phyloP scores from a whole-genome alignment of 768 basidiomycete species.

The Hygrocybe punicea region DNA sequence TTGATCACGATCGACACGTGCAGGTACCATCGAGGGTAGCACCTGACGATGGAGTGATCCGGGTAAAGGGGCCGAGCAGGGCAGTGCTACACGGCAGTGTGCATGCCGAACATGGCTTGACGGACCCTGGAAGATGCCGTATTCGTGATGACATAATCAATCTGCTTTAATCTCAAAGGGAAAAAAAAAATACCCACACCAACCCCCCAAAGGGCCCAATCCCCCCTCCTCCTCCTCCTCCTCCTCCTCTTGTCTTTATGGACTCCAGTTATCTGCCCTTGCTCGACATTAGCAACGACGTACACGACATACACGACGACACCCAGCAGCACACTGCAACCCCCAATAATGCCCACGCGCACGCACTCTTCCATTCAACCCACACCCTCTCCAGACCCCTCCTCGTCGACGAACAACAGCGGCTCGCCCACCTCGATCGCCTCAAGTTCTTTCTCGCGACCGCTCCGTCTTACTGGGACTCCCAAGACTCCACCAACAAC shows the following conservation, averaged over 20 bases:
- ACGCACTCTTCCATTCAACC: slow-evolving; percentile 39
- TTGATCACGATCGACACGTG: slow-evolving; percentile 3
- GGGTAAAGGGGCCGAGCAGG: background rate
- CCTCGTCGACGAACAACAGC: slow-evolving; percentile 61
- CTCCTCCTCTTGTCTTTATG: too few species aligned
- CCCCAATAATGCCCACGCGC: slow-evolving; percentile 46
- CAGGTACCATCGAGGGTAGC: background rate
- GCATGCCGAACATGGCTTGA: too few species aligned
- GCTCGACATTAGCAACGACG: background rate
- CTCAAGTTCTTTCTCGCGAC: slow-evolving; percentile 90
- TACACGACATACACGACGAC: slow-evolving; percentile 7
- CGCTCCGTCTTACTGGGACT: slow-evolving; percentile 73
- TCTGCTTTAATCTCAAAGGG: too few species aligned
- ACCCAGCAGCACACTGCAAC: slow-evolving; percentile 49
- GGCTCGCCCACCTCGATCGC: slow-evolving; percentile 69
- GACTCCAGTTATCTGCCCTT: background rate
- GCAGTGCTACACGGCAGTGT: background rate
- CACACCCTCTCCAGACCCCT: slow-evolving; percentile 56
- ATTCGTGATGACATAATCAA: too few species aligned
- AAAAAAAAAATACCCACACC: too few species aligned
- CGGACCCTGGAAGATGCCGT: too few species aligned
- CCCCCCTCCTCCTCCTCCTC: too few species aligned
- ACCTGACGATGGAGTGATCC: background rate
- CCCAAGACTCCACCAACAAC: slow-evolving; percentile 31
- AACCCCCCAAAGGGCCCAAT: too few species aligned